phyloP scores from a whole-genome alignment of 805 yeast genomes.

The Huiozyma naganishii region DNA sequence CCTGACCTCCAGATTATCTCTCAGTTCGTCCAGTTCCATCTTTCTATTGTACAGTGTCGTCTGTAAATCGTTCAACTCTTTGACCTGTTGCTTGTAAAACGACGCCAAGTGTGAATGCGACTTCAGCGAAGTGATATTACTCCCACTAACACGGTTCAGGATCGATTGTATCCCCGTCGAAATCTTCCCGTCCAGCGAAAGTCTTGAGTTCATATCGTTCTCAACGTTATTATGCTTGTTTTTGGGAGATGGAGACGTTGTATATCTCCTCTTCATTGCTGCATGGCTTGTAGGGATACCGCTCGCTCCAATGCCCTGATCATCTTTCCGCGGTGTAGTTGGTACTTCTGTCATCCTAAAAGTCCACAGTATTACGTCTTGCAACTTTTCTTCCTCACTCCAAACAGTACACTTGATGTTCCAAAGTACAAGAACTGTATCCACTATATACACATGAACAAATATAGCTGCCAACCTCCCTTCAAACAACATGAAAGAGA shows the following conservation, averaged over 20 bases:
- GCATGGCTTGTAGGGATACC: no score
- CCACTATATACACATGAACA: no score
- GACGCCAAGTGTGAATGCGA: constrained; percentile 14
- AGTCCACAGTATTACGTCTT: no score
- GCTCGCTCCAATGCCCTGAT: no score
- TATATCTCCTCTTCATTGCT: constrained; percentile 6
- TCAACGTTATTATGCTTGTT: background rate
- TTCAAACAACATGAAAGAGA: no score
- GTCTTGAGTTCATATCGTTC: background rate
- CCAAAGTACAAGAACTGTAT: no score
- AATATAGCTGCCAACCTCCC: no score
- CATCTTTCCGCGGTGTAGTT: constrained; percentile 3
- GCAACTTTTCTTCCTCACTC: no score
- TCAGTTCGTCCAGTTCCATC: constrained; percentile 14
- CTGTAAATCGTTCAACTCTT: constrained; percentile 22
- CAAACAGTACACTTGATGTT: no score
- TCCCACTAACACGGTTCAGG: no score
- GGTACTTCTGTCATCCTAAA: constrained; percentile 1
- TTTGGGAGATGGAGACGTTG: constrained; percentile 6
- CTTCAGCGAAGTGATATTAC: no score
- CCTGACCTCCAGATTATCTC: constrained; percentile 15
- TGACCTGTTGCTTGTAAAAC: constrained; percentile 24
- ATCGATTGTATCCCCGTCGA: no score
- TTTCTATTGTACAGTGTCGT: constrained; percentile 19
- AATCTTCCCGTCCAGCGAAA: background rate